These are phyloP conservation scores for Ordospora colligata DNA, from an alignment of 371 early-diverging fungal species.

Conservation along the genomic window DNA sequence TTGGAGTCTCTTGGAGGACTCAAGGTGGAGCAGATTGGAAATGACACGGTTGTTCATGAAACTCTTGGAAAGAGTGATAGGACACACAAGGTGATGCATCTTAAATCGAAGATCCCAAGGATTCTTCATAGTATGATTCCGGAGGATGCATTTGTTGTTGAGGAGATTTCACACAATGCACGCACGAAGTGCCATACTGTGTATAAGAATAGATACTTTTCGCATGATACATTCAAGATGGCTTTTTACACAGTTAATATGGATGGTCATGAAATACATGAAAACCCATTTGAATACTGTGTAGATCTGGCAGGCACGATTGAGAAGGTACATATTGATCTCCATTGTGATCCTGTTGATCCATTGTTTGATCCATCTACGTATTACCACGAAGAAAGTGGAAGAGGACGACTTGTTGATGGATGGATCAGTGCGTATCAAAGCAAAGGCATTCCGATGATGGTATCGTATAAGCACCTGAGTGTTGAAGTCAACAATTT, in stretches of 20 bases:
- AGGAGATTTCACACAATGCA: conserved; percentile 58
- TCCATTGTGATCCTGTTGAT: neutral
- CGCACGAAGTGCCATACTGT: conserved; percentile 51
- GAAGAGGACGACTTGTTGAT: neutral
- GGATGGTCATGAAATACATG: conserved; percentile 31
- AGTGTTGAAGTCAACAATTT: conserved; percentile 54
- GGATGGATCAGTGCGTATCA: neutral
- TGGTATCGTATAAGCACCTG: conserved; percentile 57
- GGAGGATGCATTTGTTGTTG: conserved; percentile 52
- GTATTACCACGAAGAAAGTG: conserved; percentile 8
- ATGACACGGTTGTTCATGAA: conserved; percentile 32
- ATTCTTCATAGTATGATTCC: conserved; percentile 54
- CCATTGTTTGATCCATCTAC: conserved; percentile 2
- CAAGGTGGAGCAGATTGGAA: conserved; percentile 41
- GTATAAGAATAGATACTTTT: conserved; percentile 56
- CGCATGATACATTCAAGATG: conserved; percentile 52
- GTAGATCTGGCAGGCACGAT: neutral
- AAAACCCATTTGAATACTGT: conserved; percentile 26
- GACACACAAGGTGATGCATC: conserved; percentile 56
- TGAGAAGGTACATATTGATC: conserved; percentile 20
- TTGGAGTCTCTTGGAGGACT: conserved; percentile 40
- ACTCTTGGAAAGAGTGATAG: conserved; percentile 32
- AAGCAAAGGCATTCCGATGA: conserved; percentile 25
- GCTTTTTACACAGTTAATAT: conserved; percentile 23
- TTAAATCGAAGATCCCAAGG: conserved; percentile 52